Evolutionary conservation across 2,329 filamentous ascomycete species (phyloP).

Genomic region (Neofusicoccum kwambonambiense): DNA sequence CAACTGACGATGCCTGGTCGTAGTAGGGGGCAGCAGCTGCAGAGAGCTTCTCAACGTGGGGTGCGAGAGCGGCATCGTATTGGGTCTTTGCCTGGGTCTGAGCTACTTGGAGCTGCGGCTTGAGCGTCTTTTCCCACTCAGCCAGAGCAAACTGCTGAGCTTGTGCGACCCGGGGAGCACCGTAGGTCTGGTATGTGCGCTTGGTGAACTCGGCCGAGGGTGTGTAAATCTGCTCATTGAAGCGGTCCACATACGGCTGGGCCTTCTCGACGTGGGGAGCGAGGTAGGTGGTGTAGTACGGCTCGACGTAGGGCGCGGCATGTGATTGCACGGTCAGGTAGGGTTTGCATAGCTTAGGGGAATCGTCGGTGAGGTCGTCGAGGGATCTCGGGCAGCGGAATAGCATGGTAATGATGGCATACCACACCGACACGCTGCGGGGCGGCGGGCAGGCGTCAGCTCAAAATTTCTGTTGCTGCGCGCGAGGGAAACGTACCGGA

Average conservation of each 20-base stretch:
- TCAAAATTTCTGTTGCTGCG: background rate
- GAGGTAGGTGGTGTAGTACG: conserved; percentile 83
- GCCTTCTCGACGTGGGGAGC: conserved; percentile 76
- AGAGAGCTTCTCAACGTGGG: conserved; percentile 66
- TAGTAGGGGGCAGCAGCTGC: conserved; percentile 69
- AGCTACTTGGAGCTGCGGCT: conserved; percentile 69
- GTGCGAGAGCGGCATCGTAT: conserved; percentile 71
- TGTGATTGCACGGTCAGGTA: conserved; percentile 68
- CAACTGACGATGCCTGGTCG: conserved; percentile 60
- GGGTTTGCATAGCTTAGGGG: conserved; percentile 77
- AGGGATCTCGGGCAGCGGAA: conserved; percentile 77
- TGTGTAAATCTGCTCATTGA: conserved; percentile 62
- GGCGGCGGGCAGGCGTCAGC: background rate
- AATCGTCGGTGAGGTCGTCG: conserved; percentile 65
- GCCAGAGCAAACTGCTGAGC: conserved; percentile 64
- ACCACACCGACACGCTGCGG: conserved; percentile 77
- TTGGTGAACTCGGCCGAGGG: conserved; percentile 67
- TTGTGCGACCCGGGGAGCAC: conserved; percentile 68
- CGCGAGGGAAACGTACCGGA: conserved; percentile 26
- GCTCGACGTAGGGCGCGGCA: conserved; percentile 72
- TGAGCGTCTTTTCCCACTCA: conserved; percentile 77
- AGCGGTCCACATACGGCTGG: conserved; percentile 66
- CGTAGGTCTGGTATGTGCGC: conserved; percentile 64
- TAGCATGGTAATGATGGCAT: conserved; percentile 73
- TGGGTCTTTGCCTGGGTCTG: conserved; percentile 60